phyloP scores from a whole-genome alignment of 176 grass and related monocot genomes.

The Saccharum spontaneum region DNA sequence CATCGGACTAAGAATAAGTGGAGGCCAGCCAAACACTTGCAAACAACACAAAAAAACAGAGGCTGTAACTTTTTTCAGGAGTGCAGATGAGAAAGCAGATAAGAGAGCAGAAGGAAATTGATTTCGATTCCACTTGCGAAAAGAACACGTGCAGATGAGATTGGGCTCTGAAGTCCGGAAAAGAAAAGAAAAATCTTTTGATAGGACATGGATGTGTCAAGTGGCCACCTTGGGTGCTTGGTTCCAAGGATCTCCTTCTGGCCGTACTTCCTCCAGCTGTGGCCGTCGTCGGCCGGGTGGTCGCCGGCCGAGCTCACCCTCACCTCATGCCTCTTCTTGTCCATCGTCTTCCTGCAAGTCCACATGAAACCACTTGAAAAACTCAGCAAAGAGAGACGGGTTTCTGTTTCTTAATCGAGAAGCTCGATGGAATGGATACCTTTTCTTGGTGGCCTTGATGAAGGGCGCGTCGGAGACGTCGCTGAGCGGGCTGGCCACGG shows the following conservation, averaged over 20 bases:
- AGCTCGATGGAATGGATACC: neutral
- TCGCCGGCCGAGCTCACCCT: slow-evolving; percentile 44
- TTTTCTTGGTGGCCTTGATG: slow-evolving; percentile 46
- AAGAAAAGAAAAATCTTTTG: neutral
- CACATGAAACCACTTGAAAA: neutral
- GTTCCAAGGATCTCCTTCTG: slow-evolving; percentile 77
- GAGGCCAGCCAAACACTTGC: neutral
- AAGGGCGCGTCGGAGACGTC: slow-evolving; percentile 44
- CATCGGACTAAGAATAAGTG: neutral
- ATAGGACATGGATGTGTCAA: neutral
- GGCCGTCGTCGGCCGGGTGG: slow-evolving; percentile 53
- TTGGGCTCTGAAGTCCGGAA: neutral
- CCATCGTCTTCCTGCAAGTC: slow-evolving; percentile 33
- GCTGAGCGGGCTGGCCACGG: slow-evolving; percentile 18
- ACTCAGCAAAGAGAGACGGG: neutral
- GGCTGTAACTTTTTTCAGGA: neutral
- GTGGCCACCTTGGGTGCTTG: neutral
- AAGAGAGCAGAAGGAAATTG: neutral
- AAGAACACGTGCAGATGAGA: slow-evolving; percentile 15
- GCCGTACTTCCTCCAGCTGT: slow-evolving; percentile 88
- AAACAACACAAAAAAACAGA: neutral
- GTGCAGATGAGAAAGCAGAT: neutral
- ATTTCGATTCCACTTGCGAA: neutral
- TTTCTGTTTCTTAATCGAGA: neutral
- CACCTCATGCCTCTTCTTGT: slow-evolving; percentile 44